A percentile compares a stretch with the other conserved stretches of the same genome.
Conservation (phyloP, 2,329 filamentous ascomycete species). For the Claviceps africana region DNA sequence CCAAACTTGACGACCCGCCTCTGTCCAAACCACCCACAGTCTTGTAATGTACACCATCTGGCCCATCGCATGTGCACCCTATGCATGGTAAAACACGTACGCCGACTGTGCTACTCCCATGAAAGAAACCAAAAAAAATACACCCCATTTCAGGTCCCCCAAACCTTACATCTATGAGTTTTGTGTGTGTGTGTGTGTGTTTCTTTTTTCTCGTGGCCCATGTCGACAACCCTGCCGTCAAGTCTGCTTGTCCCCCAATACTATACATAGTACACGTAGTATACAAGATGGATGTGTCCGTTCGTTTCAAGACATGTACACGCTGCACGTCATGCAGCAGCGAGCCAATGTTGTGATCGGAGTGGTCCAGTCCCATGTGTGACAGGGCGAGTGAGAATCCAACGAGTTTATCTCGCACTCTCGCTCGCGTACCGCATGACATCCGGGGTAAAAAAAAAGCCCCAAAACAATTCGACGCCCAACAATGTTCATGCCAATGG, state of each 20-base stretch:
- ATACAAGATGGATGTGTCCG: neutral
- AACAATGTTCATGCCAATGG: conserved; percentile 15
- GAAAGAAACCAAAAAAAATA: neutral
- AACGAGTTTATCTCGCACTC: too few species aligned
- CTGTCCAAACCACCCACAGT: too few species aligned
- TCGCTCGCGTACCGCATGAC: neutral
- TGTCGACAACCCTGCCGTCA: neutral
- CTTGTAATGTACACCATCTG: too few species aligned
- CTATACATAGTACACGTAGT: neutral
- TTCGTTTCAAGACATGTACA: neutral
- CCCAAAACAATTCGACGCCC: neutral
- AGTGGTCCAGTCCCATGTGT: neutral
- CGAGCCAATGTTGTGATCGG: neutral
- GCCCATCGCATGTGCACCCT: too few species aligned
- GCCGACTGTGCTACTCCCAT: neutral
- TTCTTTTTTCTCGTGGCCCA: neutral
- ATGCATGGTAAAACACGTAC: neutral
- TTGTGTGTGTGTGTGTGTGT: too few species aligned
- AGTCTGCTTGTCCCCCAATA: neutral
- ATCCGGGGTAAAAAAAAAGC: neutral
- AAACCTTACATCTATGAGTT: neutral
- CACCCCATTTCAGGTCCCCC: neutral
- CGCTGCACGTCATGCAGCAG: neutral
- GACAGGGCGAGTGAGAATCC: neutral
- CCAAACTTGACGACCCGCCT: too few species aligned